phyloP scores from a whole-genome alignment of 208 protist species.

The Strigomonas oncopelti region DNA sequence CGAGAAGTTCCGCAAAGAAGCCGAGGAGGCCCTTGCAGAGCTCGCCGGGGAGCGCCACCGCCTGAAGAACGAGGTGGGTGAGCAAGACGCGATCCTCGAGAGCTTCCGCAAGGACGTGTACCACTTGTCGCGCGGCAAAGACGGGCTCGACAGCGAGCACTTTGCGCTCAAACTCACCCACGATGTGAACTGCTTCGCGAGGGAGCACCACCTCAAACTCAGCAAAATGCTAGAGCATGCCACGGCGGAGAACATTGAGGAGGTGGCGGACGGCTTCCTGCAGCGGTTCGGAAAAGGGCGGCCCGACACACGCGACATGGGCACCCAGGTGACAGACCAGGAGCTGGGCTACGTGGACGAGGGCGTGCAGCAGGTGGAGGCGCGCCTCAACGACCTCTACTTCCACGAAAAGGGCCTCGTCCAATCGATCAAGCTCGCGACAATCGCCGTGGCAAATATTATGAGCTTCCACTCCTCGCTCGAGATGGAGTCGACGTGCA shows the following conservation, averaged over 20 bases:
- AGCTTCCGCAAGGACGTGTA: slow-evolving; percentile 47
- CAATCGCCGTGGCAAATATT: slow-evolving; percentile 69
- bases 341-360: slow-evolving; percentile 77
- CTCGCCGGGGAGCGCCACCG: slow-evolving; percentile 40
- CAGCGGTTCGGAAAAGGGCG: slow-evolving; percentile 48
- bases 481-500: slow-evolving; percentile 86
- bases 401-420: slow-evolving; percentile 62
- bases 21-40: slow-evolving; percentile 49
- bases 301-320: slow-evolving; percentile 32
- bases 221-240: slow-evolving; percentile 7
- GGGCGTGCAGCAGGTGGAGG: slow-evolving; percentile 44
- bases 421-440: slow-evolving; percentile 51
- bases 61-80: slow-evolving; percentile 38
- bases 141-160: slow-evolving; percentile 35
- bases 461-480: slow-evolving; percentile 81
- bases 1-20: slow-evolving; percentile 52
- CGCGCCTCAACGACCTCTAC: slow-evolving; percentile 66
- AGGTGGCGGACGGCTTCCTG: slow-evolving; percentile 48
- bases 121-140: slow-evolving; percentile 43
- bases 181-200: slow-evolving; percentile 65
- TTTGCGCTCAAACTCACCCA: slow-evolving; percentile 69
- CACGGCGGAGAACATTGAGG: slow-evolving; percentile 17
- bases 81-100: slow-evolving; percentile 38
- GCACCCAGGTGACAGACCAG: slow-evolving; percentile 61
- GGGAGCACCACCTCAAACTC: slow-evolving; percentile 30